phyloP scores from a whole-genome alignment of 495 filamentous ascomycete genomes.

The Penicillium verhagenii region DNA sequence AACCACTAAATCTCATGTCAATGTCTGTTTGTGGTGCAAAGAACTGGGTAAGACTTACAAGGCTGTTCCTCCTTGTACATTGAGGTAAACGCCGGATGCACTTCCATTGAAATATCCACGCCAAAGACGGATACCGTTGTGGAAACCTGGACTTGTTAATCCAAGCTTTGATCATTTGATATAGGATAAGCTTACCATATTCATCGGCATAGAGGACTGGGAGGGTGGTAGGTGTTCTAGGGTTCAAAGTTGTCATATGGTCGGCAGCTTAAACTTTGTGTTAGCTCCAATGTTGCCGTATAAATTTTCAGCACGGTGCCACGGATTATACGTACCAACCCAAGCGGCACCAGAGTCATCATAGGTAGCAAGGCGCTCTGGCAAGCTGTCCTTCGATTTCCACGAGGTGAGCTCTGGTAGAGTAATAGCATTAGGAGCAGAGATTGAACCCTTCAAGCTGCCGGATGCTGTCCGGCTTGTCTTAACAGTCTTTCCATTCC shows the following conservation, averaged over 20 bases:
- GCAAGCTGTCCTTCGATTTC: conserved; percentile 67
- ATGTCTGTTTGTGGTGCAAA: background rate
- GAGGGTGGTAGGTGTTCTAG: conserved; percentile 57
- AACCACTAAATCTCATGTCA: conserved; percentile 36
- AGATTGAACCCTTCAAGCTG: conserved; percentile 47
- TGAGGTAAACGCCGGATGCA: conserved; percentile 56
- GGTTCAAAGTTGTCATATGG: conserved; percentile 58
- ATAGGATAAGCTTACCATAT: conserved; percentile 46
- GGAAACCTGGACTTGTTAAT: conserved; percentile 50
- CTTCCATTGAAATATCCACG: conserved; percentile 62
- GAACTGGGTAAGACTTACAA: conserved; percentile 39
- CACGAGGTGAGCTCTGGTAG: conserved; percentile 59
- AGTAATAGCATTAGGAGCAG: conserved; percentile 39
- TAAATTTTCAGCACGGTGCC: background rate
- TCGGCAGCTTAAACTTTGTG: conserved; percentile 44
- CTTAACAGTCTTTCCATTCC: conserved; percentile 52
- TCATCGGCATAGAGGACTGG: conserved; percentile 59
- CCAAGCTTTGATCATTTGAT: background rate
- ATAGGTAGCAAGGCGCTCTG: conserved; percentile 60
- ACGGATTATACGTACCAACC: conserved; percentile 41
- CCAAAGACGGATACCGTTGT: conserved; percentile 65
- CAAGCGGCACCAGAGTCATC: conserved; percentile 59
- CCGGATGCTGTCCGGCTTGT: conserved; percentile 43
- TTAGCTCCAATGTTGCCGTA: background rate
- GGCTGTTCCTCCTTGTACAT: conserved; percentile 60